These are phyloP conservation scores for Pilasporangium apinafurcum DNA, from an alignment of 352 stramenopile species.

Conservation along the genomic window DNA sequence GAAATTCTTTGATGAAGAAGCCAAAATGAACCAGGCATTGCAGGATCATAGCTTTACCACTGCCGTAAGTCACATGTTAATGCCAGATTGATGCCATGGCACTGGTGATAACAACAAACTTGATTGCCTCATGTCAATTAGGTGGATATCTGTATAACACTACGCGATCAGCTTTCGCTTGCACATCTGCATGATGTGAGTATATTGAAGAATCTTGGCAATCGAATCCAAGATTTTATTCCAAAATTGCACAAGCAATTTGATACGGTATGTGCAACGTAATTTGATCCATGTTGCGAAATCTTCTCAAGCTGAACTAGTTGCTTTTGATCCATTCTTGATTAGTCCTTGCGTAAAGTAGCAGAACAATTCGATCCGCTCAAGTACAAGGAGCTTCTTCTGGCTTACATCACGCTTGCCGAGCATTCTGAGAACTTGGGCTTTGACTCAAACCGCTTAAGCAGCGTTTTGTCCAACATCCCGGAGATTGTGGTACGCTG, in stretches of 20 bases:
- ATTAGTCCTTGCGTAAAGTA: conserved; percentile 69
- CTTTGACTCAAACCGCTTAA: conserved; percentile 62
- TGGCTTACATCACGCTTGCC: conserved; percentile 72
- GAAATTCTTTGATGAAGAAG: conserved; percentile 66
- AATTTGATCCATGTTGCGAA: background rate
- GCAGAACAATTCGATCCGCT: conserved; percentile 61
- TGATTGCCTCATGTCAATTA: conserved; percentile 8
- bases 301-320: background rate
- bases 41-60: conserved; percentile 59
- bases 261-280: conserved; percentile 52
- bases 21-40: conserved; percentile 67
- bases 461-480: conserved; percentile 67
- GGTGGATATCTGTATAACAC: conserved; percentile 67
- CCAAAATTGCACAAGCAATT: conserved; percentile 66
- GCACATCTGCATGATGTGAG: conserved; percentile 40
- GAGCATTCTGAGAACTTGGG: conserved; percentile 71
- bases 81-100: background rate
- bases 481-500: conserved; percentile 75
- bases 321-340: background rate
- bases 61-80: conserved; percentile 26
- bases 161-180: conserved; percentile 40
- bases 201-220: conserved; percentile 51
- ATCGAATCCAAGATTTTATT: conserved; percentile 72
- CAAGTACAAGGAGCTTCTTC: conserved; percentile 76
- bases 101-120: background rate